These are phyloP conservation scores for Nicotiana undulata DNA, from an alignment of 257 asterid species.

Conservation along the genomic window DNA sequence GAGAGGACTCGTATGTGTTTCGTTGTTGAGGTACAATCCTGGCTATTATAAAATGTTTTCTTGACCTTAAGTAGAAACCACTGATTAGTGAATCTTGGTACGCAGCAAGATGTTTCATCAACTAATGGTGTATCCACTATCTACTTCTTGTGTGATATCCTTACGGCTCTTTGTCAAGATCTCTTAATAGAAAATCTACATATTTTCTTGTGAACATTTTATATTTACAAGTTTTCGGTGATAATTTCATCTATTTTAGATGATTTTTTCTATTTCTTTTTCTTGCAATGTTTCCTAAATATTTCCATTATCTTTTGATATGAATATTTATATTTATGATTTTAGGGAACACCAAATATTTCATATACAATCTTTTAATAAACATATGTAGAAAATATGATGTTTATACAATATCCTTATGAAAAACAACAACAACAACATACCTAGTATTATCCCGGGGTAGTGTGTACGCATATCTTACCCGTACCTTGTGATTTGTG, in stretches of 20 bases:
- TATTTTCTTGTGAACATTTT: not conserved
- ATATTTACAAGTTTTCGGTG: not conserved
- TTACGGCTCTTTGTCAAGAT: not conserved
- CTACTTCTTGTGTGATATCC: not conserved
- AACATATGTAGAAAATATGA: not conserved
- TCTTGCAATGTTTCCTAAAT: not conserved
- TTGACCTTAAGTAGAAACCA: not conserved
- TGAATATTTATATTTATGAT: not conserved
- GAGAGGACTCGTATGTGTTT: conserved; percentile 74
- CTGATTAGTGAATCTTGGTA: not conserved
- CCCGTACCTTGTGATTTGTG: too few species aligned
- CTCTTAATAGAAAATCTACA: not conserved
- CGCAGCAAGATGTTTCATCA: not conserved
- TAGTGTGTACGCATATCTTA: too few species aligned
- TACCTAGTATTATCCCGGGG: too few species aligned
- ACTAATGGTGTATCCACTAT: not conserved
- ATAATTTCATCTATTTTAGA: not conserved
- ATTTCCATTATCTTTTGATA: not conserved
- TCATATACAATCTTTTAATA: not conserved
- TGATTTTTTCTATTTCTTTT: not conserved
- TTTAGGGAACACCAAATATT: not conserved
- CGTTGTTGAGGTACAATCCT: conserved; percentile 75
- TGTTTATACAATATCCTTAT: not conserved
- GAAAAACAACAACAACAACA: too few species aligned
- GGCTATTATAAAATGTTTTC: not conserved